Evolutionary conservation across 2,329 filamentous ascomycete genomes (phyloP).

Genomic region (Podosphaera leucotricha): DNA sequence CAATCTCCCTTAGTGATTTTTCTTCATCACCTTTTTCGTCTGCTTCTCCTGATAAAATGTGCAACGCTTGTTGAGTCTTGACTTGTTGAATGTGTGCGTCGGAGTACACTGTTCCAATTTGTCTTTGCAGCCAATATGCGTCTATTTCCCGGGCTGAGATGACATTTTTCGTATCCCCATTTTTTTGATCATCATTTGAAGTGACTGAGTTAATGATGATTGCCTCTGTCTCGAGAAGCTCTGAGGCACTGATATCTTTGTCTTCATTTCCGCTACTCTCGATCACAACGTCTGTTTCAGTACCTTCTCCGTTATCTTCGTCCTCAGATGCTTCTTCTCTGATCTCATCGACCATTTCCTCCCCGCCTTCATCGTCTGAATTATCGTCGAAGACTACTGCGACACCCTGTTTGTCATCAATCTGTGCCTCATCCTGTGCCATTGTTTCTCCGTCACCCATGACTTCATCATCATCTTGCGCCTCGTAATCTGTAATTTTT

Average conservation of each 20-base stretch:
- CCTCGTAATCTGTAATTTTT: constrained; percentile 97
- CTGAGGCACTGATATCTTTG: constrained; percentile 25
- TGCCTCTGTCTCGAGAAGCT: constrained; percentile 39
- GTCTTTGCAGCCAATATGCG: constrained; percentile 87
- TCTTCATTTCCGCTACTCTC: constrained; percentile 25
- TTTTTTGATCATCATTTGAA: constrained; percentile 22
- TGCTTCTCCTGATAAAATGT: constrained; percentile 55
- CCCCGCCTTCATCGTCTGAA: constrained; percentile 62
- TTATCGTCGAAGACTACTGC: constrained; percentile 92
- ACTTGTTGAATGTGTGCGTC: constrained; percentile 86
- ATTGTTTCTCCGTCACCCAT: constrained; percentile 45
- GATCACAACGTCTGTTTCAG: constrained; percentile 25
- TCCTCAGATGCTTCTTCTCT: constrained; percentile 70
- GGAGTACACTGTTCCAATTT: constrained; percentile 68
- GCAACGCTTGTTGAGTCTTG: constrained; percentile 67
- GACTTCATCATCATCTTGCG: constrained; percentile 83
- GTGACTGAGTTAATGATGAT: constrained; percentile 59
- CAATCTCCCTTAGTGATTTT: constrained; percentile 71
- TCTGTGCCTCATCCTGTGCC: constrained; percentile 48
- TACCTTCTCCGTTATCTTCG: constrained; percentile 40
- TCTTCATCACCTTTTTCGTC: constrained; percentile 60
- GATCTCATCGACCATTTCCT: constrained; percentile 59
- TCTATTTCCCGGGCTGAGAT: constrained; percentile 80
- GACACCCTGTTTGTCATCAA: constrained; percentile 88
- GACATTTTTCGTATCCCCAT: constrained; percentile 30